Evolutionary conservation across 768 basidiomycete species (phyloP), one percentile per base, ranked within the genome.

Genomic region (Jaapia argillacea): DNA sequence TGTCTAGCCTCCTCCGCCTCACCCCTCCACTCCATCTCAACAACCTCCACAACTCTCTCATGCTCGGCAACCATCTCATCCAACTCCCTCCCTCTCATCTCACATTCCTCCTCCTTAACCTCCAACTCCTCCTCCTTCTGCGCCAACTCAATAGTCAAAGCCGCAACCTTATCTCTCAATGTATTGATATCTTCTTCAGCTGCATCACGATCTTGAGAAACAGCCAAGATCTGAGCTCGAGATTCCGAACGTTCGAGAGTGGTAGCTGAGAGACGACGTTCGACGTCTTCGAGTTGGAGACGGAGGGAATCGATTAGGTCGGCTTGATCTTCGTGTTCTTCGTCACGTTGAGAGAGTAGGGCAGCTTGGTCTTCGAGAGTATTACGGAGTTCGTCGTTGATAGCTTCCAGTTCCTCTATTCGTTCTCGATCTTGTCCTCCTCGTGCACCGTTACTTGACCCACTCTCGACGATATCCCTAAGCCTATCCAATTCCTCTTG

Each of bases 21-120:
- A 3, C 84, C 85, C 44, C 82, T 67, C 90, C 90, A 94, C 52
- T 88, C 86, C 35, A 81, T 75, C 53, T 89, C 86, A 5, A 90
- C 81, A 2, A 74, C 71, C 16, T 74, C 72, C 2, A 89, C 75
- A 42, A 86, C 81, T 23, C 75, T 70, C 42, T 79, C 71, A 55
- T 88, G 84, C 54, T 90, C 84, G 4, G 64, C 65, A 4, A 90
- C 71, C 36, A 94, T 59, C 39, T 92, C 85, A 3, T 85, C 80
- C 36, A 92, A 77, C 58, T 90, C 87, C 46, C 72, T 66, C 44
- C 74, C 74, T 66, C 85, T 84, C 58, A 80, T 66, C n/a, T n/a
- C n/a, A n/a, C n/a, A n/a, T n/a, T n/a, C n/a, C n/a, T n/a, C n/a
- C n/a, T n/a, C n/a, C 42, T 91, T 33, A 10, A 16, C 31, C 7